phyloP scores from a whole-genome alignment of 208 protist genomes.

The Naegleria lovaniensis region DNA sequence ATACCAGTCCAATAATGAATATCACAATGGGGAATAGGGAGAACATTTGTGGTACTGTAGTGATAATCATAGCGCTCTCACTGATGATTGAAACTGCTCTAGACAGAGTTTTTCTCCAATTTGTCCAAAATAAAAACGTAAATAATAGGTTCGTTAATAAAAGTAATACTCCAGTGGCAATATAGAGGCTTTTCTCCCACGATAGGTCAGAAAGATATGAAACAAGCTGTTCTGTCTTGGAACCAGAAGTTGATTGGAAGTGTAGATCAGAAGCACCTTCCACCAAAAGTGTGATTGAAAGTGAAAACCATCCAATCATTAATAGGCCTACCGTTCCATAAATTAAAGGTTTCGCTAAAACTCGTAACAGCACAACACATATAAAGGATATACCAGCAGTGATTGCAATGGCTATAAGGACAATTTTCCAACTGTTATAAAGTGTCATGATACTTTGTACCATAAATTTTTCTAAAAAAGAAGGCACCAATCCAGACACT shows the following conservation, averaged over 20 bases:
- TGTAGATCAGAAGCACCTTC: neutral
- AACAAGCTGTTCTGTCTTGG: neutral
- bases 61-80: neutral
- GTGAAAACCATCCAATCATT: neutral
- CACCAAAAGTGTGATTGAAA: neutral
- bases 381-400: neutral
- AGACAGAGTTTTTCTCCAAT: neutral
- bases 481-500: neutral
- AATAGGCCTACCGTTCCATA: neutral
- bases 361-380: neutral
- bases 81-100: neutral
- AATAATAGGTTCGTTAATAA: neutral
- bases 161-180: neutral
- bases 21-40: neutral
- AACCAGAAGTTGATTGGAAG: neutral
- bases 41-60: neutral
- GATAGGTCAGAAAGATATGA: neutral
- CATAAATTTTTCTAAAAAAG: neutral
- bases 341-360: neutral
- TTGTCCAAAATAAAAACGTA: neutral
- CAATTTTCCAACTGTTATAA: neutral
- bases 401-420: neutral
- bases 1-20: neutral
- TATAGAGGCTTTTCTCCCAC: neutral
- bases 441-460: neutral